phyloP scores from a whole-genome alignment of 1,284 basidiomycete species.

The Microbotryomycetes sp. region DNA sequence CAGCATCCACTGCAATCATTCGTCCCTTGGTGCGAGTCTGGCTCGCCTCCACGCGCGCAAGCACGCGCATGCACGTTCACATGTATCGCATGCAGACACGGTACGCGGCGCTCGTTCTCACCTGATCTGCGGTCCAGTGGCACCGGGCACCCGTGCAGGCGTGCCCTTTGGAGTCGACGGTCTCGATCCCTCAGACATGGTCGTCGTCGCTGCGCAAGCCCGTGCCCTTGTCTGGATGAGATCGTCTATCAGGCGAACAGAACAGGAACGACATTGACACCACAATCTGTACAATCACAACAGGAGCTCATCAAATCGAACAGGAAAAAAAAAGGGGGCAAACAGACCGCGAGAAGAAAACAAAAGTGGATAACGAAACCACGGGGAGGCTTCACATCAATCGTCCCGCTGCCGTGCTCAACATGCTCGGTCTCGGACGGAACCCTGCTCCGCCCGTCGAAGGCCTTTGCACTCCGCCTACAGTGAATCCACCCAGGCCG shows the following conservation, averaged over 20 bases:
- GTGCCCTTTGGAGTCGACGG: background rate
- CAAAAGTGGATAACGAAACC: background rate
- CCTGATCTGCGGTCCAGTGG: slow-evolving; percentile 25
- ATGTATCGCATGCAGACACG: too few relatives aligned
- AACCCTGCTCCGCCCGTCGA: background rate
- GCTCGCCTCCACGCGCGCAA: too few relatives aligned
- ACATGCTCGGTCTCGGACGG: background rate
- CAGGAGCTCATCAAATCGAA: background rate
- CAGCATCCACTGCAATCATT: too few relatives aligned
- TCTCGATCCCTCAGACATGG: background rate
- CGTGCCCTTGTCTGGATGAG: too few relatives aligned
- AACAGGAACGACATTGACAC: too few relatives aligned
- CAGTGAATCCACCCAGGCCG: background rate
- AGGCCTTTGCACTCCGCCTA: background rate
- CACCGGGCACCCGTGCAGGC: slow-evolving; percentile 11
- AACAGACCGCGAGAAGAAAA: too few relatives aligned
- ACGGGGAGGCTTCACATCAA: background rate
- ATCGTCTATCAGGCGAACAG: too few relatives aligned
- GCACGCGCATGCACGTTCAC: too few relatives aligned
- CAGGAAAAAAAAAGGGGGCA: background rate
- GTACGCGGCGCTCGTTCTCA: background rate
- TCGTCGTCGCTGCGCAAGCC: background rate
- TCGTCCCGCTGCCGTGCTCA: too few relatives aligned
- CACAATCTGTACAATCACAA: too few relatives aligned
- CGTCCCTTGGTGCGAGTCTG: too few relatives aligned